Evolutionary conservation across 352 stramenopile species (phyloP), one percentile per base, ranked within the genome.

Genomic region (Globisporangium yorkense): DNA sequence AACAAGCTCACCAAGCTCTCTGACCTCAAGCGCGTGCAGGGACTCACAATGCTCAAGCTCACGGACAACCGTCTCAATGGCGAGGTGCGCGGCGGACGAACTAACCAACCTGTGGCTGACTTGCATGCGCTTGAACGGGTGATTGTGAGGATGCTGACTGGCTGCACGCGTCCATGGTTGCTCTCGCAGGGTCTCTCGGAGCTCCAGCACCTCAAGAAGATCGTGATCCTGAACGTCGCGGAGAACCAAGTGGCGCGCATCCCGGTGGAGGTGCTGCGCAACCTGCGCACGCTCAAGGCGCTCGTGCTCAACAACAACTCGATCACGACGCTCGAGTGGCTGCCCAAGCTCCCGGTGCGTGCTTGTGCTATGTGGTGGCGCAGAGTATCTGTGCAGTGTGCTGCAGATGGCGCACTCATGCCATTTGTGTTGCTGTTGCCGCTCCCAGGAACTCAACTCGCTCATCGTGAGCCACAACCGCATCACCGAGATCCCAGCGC

Each of bases 1-100:
- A 95, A 95, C 65, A 91, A 92, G 55, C 72, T 95, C 61, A 88
- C 83, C 44, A 93, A 91, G 61, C 74, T 93, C 43, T 80, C 71
- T 8, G 70, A 89, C 61, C 66, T 93, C 58, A 87, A 86, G 61
- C 55, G 67, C 3, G 70, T 89, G 2, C 51, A 70, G 1, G 72
- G 69, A 12, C 61, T 89, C 58, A 93, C 83, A 21, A 89, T 90
- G 83, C 71, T 93, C 47, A 89, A 88, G 54, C 68, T 93, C 27
- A 89, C 71, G 15, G 77, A 78, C 61, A 93, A 93, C 65, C 86
- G 88, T 37, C 63, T 93, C 9, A 88, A 71, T 31, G 79, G 80
- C 20, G 80, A 90, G 58, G 74, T 84, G 27, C 31, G 66, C 54
- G 10, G n/a, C n/a, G n/a, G n/a, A n/a, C n/a, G n/a, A n/a, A n/a